Base-by-base conservation (phyloP, 2,329 filamentous ascomycete species). In the Sporothrix brunneoviolacea region DNA sequence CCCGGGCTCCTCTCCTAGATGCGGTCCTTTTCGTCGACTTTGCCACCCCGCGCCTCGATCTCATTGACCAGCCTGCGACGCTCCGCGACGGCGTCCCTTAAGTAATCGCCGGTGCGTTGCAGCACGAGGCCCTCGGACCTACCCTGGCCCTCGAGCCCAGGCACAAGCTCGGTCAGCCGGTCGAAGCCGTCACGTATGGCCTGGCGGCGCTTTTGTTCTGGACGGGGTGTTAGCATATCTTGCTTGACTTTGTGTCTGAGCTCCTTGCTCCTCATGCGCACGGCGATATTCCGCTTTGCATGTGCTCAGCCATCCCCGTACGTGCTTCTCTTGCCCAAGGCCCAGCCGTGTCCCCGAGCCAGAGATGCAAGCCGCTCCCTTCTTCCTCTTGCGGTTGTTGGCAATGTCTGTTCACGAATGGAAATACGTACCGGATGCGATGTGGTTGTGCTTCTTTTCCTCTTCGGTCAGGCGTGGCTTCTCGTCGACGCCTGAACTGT, bases 111-210 rank as follows among this genome's bases (percentile, higher is more conserved):
- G 0, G 84, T 86, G 57, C 77, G 77, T 55, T 83, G 80, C 19
- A 95, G 73, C n/a, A 95, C 88, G 16, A 89, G 74, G 24, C 87
- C 88, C 65, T 95, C 90, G 56, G 88, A 93, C 40, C 89, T 82
- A 1, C 86, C 90, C 61, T 91, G 86, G 1, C 90, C 90, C 60
- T 88, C 79, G 48, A 94, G 75, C 0, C 87, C 88, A 0, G 90
- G 90, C 1, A 95, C 88, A 28, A 94, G 75, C 48, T 83, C 79
- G 15, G 87, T 87, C 22, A 95, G 76, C 30, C 83, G 79, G 65
- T 95, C 88, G 64, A 94, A 95, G 51, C 86, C 88, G 52, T 88
- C 82, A 41, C 90, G 79, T 57, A 95, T 95, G 13, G 85, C 86
- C 41, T 61, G 58, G 4, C 66, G 62, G 3, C 66, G 60, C 43